Conservation (phyloP, 192 early-diverging fungal species). For the Umbelopsis ramanniana region DNA sequence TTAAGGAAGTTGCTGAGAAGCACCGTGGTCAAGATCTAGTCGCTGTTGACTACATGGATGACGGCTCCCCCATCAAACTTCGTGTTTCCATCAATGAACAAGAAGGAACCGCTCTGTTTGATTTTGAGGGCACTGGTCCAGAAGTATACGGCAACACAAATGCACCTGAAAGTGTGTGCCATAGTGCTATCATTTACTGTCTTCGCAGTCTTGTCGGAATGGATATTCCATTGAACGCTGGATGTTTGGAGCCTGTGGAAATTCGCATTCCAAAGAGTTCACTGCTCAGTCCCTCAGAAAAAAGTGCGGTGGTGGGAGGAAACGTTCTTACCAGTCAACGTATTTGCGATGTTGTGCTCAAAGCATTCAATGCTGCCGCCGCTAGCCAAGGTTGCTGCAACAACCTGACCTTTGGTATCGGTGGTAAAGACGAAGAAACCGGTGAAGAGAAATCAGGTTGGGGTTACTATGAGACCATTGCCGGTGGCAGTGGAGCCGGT, state of each 20-base stretch:
- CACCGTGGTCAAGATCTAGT: constrained; percentile 48
- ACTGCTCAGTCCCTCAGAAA: constrained; percentile 78
- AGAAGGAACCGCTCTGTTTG: constrained; percentile 84
- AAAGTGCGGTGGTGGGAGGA: constrained; percentile 94
- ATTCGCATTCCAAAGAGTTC: constrained; percentile 83
- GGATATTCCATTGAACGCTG: constrained; percentile 96
- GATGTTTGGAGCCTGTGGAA: constrained; percentile 84
- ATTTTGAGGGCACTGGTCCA: constrained; percentile 90
- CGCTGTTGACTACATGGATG: constrained; percentile 87
- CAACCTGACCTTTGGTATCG: constrained; percentile 94
- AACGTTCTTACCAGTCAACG: constrained; percentile 96
- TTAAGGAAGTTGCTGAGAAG: constrained; percentile 59
- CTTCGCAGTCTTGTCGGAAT: constrained; percentile 86
- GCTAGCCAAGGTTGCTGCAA: constrained; percentile 95
- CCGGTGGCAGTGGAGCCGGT: constrained; percentile 82
- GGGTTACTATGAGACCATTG: constrained; percentile 98
- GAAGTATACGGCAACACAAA: constrained; percentile 92
- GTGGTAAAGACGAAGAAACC: constrained; percentile 55
- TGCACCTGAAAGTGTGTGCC: constrained; percentile 65
- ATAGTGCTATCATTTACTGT: constrained; percentile 97
- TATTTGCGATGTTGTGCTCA: constrained; percentile 88
- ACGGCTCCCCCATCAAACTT: constrained; percentile 83
- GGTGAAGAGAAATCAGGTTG: constrained; percentile 69
- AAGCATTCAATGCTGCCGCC: constrained; percentile 88
- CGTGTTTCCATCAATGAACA: constrained; percentile 70